A percentile compares a stretch with the other conserved stretches of the same genome.
These are phyloP conservation scores for Eimeria praecox DNA, from an alignment of 169 alveolate genomes.

Conservation along the genomic window DNA sequence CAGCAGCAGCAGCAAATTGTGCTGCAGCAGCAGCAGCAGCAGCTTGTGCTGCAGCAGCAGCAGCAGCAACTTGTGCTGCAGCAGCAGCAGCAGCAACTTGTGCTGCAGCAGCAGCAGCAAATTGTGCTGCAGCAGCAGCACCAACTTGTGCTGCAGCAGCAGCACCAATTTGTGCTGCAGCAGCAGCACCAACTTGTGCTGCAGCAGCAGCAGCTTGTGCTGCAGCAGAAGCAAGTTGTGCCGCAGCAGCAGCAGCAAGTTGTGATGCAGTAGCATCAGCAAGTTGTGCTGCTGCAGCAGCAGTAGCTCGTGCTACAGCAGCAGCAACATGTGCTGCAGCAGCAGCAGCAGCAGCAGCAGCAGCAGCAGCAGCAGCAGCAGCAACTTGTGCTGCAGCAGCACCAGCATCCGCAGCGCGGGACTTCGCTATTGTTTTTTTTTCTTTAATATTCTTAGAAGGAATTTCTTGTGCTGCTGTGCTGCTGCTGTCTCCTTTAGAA, in stretches of 20 bases:
- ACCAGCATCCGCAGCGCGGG: slow-evolving; percentile 28
- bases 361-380: background rate
- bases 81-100: background rate
- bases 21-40: background rate
- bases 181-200: background rate
- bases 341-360: background rate
- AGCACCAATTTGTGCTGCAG: background rate
- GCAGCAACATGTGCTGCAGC: slow-evolving; percentile 9
- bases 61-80: background rate
- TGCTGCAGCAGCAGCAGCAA: background rate
- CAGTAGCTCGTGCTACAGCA: background rate
- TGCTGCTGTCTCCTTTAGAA: background rate
- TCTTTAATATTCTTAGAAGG: background rate
- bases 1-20: background rate
- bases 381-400: background rate
- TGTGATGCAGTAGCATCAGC: background rate
- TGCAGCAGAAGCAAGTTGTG: background rate
- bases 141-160: background rate
- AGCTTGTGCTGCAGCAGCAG: background rate
- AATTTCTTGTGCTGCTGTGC: background rate
- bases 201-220: background rate
- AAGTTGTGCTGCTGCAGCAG: background rate
- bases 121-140: slow-evolving; percentile 6
- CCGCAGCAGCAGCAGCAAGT: background rate
- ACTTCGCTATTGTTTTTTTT: background rate